phyloP scores from a whole-genome alignment of 2,329 filamentous ascomycete species.

The Pestalotiopsis sp. region DNA sequence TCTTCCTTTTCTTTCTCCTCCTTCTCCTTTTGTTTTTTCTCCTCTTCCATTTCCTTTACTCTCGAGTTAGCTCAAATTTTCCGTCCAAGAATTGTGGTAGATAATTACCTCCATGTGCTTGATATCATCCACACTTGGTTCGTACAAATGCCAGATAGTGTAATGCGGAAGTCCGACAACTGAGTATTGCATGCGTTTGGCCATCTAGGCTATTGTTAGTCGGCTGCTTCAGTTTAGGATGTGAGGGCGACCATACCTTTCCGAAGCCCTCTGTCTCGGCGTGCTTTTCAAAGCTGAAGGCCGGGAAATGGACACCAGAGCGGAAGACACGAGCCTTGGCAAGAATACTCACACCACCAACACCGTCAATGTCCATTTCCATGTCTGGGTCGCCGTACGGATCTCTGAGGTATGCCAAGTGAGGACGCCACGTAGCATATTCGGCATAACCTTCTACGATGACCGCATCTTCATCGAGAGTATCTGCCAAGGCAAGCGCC shows the following conservation, averaged over 20 bases:
- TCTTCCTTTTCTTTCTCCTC: constrained; percentile 77
- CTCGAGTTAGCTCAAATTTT: constrained; percentile 2
- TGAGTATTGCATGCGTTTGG: constrained; percentile 91
- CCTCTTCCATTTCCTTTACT: constrained; percentile 83
- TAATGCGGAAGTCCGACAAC: constrained; percentile 97
- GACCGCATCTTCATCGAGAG: constrained; percentile 94
- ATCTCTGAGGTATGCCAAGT: constrained; percentile 94
- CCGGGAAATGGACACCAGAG: constrained; percentile 93
- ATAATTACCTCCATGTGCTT: constrained; percentile 82
- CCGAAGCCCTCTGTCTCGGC: constrained; percentile 98
- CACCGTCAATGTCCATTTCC: constrained; percentile 99
- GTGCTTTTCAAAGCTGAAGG: constrained; percentile 98
- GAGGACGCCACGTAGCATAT: constrained; percentile 97
- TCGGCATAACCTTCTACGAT: constrained; percentile 99
- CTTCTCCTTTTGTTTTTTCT: constrained; percentile 76
- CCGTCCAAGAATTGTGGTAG: constrained; percentile 17
- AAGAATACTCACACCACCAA: constrained; percentile 95
- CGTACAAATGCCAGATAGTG: constrained; percentile 99
- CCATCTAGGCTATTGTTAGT: constrained; percentile 67
- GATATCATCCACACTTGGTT: constrained; percentile 97
- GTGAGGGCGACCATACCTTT: constrained; percentile 64
- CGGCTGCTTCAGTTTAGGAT: neutral
- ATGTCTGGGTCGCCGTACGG: constrained; percentile 98
- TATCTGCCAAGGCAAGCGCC: constrained; percentile 88
- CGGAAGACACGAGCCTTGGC: constrained; percentile 96